phyloP scores from a whole-genome alignment of 2,329 filamentous ascomycete genomes.

The Neocatenulostroma microsporum region DNA sequence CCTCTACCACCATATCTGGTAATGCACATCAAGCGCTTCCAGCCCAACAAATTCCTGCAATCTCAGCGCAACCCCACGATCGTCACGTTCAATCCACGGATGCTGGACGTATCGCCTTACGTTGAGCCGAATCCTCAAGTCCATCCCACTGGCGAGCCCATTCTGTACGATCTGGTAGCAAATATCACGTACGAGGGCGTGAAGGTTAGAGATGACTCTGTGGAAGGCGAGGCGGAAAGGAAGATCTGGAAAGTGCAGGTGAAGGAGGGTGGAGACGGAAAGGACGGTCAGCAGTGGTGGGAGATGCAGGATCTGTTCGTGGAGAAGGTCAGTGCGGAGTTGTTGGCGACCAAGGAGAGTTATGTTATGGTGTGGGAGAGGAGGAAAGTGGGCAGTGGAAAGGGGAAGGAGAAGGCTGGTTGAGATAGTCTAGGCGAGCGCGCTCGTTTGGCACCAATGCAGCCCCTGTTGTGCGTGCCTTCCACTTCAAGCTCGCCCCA shows the following conservation, averaged over 20 bases:
- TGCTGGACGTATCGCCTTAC: constrained; percentile 81
- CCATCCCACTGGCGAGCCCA: constrained; percentile 67
- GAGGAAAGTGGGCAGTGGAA: constrained; percentile 43
- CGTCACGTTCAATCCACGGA: constrained; percentile 83
- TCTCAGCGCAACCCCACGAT: constrained; percentile 91
- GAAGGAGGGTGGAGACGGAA: constrained; percentile 55
- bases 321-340: constrained; percentile 77
- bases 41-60: constrained; percentile 88
- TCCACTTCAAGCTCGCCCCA: too few relatives aligned
- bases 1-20: constrained; percentile 85
- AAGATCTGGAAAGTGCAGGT: constrained; percentile 95
- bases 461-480: too few relatives aligned
- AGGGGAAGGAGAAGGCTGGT: constrained; percentile 13
- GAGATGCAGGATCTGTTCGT: constrained; percentile 92
- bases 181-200: constrained; percentile 88
- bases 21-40: constrained; percentile 96
- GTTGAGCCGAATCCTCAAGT: constrained; percentile 75
- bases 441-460: too few relatives aligned
- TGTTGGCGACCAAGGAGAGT: constrained; percentile 85
- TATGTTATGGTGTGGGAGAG: constrained; percentile 97
- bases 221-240: constrained; percentile 82
- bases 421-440: too few relatives aligned
- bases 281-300: constrained; percentile 73
- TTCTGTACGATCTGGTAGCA: constrained; percentile 90
- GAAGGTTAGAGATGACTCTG: constrained; percentile 66